phyloP scores from a whole-genome alignment of 352 stramenopile species.

The Globisporangium paddicum region DNA sequence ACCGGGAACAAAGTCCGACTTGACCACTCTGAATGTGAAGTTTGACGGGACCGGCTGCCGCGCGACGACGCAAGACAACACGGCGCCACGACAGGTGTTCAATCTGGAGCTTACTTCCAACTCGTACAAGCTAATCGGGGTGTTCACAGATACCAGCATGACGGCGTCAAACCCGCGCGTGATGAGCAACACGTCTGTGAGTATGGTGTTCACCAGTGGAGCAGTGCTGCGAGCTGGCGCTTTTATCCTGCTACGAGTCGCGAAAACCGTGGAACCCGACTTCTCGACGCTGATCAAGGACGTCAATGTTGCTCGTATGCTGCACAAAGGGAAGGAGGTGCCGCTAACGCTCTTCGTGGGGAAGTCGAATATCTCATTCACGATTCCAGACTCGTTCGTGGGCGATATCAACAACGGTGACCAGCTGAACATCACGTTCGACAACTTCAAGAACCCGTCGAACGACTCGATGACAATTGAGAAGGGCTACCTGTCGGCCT shows the following conservation, averaged over 20 bases:
- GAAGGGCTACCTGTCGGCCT: slow-evolving; percentile 68
- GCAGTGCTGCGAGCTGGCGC: slow-evolving; percentile 47
- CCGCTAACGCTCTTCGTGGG: slow-evolving; percentile 47
- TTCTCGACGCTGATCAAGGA: slow-evolving; percentile 57
- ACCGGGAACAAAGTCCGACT: slow-evolving; percentile 55
- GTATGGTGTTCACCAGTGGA: slow-evolving; percentile 55
- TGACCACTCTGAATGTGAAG: slow-evolving; percentile 42
- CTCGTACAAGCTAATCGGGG: slow-evolving; percentile 51
- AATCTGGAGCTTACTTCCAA: slow-evolving; percentile 43
- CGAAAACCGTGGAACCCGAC: slow-evolving; percentile 40
- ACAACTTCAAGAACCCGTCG: slow-evolving; percentile 53
- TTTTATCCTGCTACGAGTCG: slow-evolving; percentile 70
- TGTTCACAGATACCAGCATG: slow-evolving; percentile 50
- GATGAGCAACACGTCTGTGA: slow-evolving; percentile 45
- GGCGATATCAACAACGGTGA: slow-evolving; percentile 76
- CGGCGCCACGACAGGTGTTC: slow-evolving; percentile 43
- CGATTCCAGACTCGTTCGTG: slow-evolving; percentile 52
- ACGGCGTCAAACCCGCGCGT: slow-evolving; percentile 38
- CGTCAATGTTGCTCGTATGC: slow-evolving; percentile 40
- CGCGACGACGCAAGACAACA: slow-evolving; percentile 15
- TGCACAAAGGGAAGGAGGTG: slow-evolving; percentile 22
- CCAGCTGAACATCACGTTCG: slow-evolving; percentile 53
- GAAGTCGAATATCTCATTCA: slow-evolving; percentile 65
- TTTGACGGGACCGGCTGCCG: slow-evolving; percentile 57
- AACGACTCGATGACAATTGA: slow-evolving; percentile 60